Percentiles rank a stretch among this genome's conserved stretches.
Conservation (phyloP, 1,284 basidiomycete genomes). For the Stygiomarasmius scandens region DNA sequence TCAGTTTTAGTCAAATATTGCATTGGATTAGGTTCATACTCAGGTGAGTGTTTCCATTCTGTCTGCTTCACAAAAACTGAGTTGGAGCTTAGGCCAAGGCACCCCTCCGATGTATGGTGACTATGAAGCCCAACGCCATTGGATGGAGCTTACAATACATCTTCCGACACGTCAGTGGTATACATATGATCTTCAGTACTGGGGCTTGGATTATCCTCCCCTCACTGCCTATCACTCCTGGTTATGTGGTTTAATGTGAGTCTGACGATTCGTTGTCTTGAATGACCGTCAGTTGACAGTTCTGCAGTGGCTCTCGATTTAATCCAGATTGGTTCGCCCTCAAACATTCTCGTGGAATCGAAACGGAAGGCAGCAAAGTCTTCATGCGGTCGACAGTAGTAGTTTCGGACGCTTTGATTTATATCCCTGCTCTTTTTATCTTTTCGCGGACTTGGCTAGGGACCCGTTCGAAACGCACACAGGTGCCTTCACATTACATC, state of each 20-base stretch:
- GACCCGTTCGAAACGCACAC: slow-evolving; percentile 68
- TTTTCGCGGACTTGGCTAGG: slow-evolving; percentile 67
- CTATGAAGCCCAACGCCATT: slow-evolving; percentile 92
- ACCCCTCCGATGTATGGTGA: slow-evolving; percentile 88
- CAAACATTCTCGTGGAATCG: slow-evolving; percentile 76
- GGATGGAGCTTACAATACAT: slow-evolving; percentile 88
- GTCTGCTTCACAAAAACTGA: slow-evolving; percentile 5
- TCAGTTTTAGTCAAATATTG: slow-evolving; percentile 66
- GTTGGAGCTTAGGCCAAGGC: slow-evolving; percentile 51
- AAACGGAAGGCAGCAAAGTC: slow-evolving; percentile 65
- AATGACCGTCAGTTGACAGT: slow-evolving; percentile 14
- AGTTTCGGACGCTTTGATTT: slow-evolving; percentile 69
- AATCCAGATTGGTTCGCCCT: slow-evolving; percentile 77
- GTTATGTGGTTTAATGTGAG: slow-evolving; percentile 48
- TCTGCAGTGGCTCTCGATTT: slow-evolving; percentile 64
- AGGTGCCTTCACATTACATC: slow-evolving; percentile 46
- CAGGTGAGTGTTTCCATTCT: slow-evolving; percentile 54
- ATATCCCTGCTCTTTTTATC: slow-evolving; percentile 72
- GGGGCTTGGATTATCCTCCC: slow-evolving; percentile 93
- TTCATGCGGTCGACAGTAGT: slow-evolving; percentile 86
- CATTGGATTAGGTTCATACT: slow-evolving; percentile 78
- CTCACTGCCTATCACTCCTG: slow-evolving; percentile 88
- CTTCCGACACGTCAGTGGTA: slow-evolving; percentile 82
- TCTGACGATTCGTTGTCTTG: neutral
- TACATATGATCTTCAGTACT: slow-evolving; percentile 83